phyloP scores from a whole-genome alignment of 345 rosid species.

The Eucalyptus regnans region DNA sequence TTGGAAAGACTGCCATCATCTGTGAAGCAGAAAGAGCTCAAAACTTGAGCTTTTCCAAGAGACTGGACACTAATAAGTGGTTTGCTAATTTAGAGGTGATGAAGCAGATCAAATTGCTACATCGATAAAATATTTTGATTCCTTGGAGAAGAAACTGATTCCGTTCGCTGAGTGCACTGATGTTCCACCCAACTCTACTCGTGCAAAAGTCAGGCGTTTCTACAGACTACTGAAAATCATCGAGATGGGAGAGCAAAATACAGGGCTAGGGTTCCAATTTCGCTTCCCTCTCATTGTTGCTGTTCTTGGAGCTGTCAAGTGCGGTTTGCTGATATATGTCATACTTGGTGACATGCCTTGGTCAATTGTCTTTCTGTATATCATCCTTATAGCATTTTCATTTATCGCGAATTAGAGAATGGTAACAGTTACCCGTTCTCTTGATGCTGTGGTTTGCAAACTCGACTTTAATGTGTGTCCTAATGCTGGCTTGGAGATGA shows the following conservation, averaged over 20 bases:
- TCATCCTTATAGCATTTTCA: accelerated
- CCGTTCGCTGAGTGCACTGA: not conserved
- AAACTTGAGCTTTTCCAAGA: not conserved
- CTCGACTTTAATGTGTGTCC: accelerated
- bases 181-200: not conserved
- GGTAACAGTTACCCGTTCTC: accelerated
- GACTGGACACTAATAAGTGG: not conserved
- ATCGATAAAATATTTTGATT: too few species aligned
- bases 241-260: not conserved
- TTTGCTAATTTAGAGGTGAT: not conserved
- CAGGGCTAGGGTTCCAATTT: not conserved
- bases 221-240: not conserved
- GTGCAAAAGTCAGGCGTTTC: not conserved
- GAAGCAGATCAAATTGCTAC: not conserved
- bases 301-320: not conserved
- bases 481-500: not conserved
- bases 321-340: not conserved
- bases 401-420: not conserved
- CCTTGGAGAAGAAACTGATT: not conserved
- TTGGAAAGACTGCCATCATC: not conserved
- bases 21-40: not conserved
- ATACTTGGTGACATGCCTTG: not conserved
- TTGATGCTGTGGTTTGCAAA: not conserved
- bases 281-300: not conserved
- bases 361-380: not conserved